Conservation (phyloP, 1,284 basidiomycete genomes). For the Chondrostereum purpureum region DNA sequence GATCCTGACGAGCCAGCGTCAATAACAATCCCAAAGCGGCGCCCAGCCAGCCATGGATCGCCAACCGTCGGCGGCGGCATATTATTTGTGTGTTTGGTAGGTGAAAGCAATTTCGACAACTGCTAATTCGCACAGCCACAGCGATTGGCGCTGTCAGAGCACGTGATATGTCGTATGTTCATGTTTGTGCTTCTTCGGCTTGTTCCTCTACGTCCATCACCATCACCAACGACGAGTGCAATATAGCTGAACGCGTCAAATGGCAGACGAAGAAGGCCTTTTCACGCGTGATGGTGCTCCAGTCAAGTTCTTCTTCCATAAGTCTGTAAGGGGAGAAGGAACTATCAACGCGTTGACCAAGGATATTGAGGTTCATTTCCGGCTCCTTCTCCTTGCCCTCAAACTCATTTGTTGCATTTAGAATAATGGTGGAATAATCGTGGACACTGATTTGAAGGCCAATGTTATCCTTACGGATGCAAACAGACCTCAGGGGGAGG, state of each 20-base stretch:
- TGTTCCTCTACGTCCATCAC: too few species aligned
- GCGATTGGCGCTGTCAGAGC: too few species aligned
- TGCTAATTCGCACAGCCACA: too few species aligned
- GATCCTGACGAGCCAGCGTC: conserved; percentile 98
- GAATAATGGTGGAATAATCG: background rate
- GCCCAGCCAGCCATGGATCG: conserved; percentile 68
- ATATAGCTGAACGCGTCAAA: too few species aligned
- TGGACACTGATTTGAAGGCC: background rate
- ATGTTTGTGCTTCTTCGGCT: too few species aligned
- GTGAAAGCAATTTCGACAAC: too few species aligned
- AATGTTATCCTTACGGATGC: background rate
- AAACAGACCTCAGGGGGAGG: background rate
- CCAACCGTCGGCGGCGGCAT: conserved; percentile 71
- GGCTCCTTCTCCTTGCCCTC: too few species aligned
- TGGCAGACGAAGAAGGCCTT: background rate
- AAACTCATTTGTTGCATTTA: too few species aligned
- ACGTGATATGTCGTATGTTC: too few species aligned
- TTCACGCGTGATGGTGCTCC: background rate
- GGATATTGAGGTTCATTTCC: background rate
- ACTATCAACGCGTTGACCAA: background rate
- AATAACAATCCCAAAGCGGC: conserved; percentile 92
- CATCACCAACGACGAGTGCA: too few species aligned
- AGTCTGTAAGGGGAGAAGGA: background rate
- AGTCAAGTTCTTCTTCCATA: background rate
- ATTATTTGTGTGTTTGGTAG: too few species aligned